Conservation (phyloP, 108 stramenopile genomes). For the Chaetoceros tenuissimus region DNA sequence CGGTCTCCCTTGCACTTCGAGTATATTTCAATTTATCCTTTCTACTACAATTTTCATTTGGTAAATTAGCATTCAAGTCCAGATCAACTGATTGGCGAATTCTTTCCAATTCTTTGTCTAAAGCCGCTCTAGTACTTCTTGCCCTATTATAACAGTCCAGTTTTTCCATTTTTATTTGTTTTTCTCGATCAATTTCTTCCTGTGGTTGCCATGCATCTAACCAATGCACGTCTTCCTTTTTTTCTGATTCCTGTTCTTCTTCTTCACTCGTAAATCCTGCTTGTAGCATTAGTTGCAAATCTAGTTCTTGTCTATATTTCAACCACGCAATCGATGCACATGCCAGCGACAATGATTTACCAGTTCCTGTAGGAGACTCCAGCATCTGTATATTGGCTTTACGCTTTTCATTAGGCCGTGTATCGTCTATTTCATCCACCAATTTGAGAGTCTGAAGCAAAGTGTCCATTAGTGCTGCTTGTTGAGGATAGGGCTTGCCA, state of each 20-base stretch:
- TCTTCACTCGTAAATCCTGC: background rate
- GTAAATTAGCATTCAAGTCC: too few species aligned
- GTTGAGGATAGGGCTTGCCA: conserved; percentile 59
- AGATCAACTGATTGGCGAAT: background rate
- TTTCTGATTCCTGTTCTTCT: background rate
- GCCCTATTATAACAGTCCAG: conserved; percentile 5
- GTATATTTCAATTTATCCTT: too few species aligned
- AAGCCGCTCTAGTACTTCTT: background rate
- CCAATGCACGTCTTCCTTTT: conserved; percentile 50
- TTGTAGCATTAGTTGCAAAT: conserved; percentile 10
- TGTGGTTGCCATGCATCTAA: conserved; percentile 59
- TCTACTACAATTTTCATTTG: too few species aligned
- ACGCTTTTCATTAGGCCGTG: background rate
- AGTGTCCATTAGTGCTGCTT: conserved; percentile 68
- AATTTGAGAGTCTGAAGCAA: conserved; percentile 13
- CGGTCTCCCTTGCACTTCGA: too few species aligned
- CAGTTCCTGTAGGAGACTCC: conserved; percentile 82
- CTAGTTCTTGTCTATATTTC: conserved; percentile 33
- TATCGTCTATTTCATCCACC: conserved; percentile 17
- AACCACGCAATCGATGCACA: conserved; percentile 76
- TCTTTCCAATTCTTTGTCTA: conserved; percentile 2
- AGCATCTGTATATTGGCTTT: conserved; percentile 44
- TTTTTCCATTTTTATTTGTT: conserved; percentile 2
- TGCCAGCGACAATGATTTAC: conserved; percentile 68
- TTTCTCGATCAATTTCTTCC: conserved; percentile 5